Percentiles rank a stretch among this genome's conserved stretches.
These are phyloP conservation scores for Leishmania mexicana DNA, from an alignment of 208 protist species.

Conservation along the genomic window DNA sequence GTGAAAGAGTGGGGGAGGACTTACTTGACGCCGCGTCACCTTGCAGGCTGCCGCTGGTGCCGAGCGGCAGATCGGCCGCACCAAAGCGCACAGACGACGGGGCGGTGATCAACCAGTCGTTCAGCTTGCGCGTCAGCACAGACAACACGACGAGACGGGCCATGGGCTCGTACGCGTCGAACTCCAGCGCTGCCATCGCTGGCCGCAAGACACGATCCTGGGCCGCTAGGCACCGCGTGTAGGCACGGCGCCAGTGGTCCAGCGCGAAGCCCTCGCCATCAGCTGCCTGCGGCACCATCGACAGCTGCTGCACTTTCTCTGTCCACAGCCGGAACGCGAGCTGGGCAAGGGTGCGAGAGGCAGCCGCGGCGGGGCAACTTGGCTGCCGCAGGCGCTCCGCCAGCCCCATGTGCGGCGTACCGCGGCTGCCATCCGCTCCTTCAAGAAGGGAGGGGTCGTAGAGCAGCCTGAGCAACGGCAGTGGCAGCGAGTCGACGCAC, in stretches of 20 bases:
- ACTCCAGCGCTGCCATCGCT: conserved; percentile 56
- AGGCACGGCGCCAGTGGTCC: conserved; percentile 10
- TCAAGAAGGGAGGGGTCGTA: conserved; percentile 27
- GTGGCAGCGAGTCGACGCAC: conserved; percentile 6
- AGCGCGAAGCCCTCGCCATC: background rate
- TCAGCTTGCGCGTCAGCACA: conserved; percentile 35
- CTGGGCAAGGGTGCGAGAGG: conserved; percentile 36
- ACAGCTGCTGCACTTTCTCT: conserved; percentile 36
- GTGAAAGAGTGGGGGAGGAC: background rate
- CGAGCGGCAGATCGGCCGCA: background rate
- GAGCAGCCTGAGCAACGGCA: conserved; percentile 26
- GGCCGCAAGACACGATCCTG: conserved; percentile 64
- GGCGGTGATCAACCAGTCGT: conserved; percentile 14
- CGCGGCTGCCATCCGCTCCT: conserved; percentile 2
- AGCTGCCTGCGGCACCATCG: background rate
- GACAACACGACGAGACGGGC: conserved; percentile 45
- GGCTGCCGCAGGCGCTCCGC: conserved; percentile 26
- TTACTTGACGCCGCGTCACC: background rate
- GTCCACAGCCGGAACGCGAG: conserved; percentile 45
- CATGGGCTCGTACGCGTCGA: conserved; percentile 45
- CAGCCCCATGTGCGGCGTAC: conserved; percentile 5
- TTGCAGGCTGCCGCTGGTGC: conserved; percentile 1
- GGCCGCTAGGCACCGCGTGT: conserved; percentile 21
- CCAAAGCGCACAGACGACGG: conserved; percentile 6
- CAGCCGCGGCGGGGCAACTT: conserved; percentile 27